Base-by-base conservation (phyloP, 257 asterid genomes). In the Solanum clarkiae region DNA sequence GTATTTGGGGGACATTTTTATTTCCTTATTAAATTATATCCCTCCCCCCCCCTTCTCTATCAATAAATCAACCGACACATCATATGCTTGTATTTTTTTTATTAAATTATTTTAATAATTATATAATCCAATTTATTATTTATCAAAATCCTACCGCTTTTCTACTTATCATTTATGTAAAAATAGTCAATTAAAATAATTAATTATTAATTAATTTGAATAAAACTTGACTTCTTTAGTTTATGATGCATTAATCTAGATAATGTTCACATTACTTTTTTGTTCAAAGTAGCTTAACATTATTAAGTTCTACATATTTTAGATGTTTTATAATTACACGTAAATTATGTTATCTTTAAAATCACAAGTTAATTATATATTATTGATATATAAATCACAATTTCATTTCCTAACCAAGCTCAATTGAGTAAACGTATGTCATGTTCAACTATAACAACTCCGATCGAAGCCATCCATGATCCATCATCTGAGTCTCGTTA, bases 381-480 rank as follows among this genome's bases (percentile, higher is more conserved):
- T 2, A 32, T 0, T 29, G 16, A 29, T 15, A 15, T 6, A 15
- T 29, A 29, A 16, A 4, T 1, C 4, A 29, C 0, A 32, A 15
- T 1, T 16, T 32, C 16, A 1, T 68, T 68, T 68, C 49, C 36
- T 68, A 68, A 68, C 0, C 22, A 69, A 69, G 10, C n/a, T 15
- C 24, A 36, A 32, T 36, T 1, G 9, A 36, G 4, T 51, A 69
- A 69, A n/a, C 20, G 2, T 32, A 8, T 2, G 0, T 3, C 26
- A 69, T 15, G 8, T 36, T 69, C 22, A 17, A 36, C 24, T 40
- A 36, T 69, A 40, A 69, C 65, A 8, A 57, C 77, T 36, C 51
- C 0, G n/a, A 17, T 7, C 1, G 7, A 36, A 7, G 45, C 7
- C 22, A 29, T 0, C 22, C 20, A 0, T 32, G 74, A 3, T 1